phyloP scores from a whole-genome alignment of 2,329 filamentous ascomycete species.

The Simplicillium sp. region DNA sequence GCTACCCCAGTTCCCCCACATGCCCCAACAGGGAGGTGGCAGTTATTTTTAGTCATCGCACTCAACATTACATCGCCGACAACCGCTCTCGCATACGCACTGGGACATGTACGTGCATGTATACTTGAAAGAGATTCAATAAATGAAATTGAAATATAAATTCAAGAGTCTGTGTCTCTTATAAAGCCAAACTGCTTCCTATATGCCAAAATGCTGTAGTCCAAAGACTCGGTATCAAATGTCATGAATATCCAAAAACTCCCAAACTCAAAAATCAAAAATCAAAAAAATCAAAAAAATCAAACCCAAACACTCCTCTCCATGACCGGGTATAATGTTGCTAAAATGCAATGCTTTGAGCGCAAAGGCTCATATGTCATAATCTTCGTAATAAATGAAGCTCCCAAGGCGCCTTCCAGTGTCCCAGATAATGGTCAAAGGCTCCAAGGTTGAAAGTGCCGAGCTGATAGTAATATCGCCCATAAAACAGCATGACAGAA shows the following conservation, averaged over 20 bases:
- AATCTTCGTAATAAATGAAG: too few relatives aligned
- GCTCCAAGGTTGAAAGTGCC: too few relatives aligned
- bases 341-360: not conserved
- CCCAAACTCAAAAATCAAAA: not conserved
- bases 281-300: not conserved
- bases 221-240: not conserved
- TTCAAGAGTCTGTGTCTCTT: too few relatives aligned
- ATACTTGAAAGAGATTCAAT: not conserved
- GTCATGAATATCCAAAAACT: not conserved
- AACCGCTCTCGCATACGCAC: not conserved
- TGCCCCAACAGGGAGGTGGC: not conserved
- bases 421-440: too few relatives aligned
- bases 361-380: not conserved
- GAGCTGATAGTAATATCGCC: not conserved
- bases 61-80: not conserved
- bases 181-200: not conserved
- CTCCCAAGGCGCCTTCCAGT: too few relatives aligned
- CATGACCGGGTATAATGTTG: not conserved
- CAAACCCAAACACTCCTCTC: too few relatives aligned
- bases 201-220: not conserved
- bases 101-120: not conserved
- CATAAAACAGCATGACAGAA: too few relatives aligned
- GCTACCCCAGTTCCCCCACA: not conserved
- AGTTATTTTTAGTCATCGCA: not conserved
- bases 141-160: not conserved